Base-by-base conservation (phyloP, 805 yeast genomes). In the Monosporozyma yasuniensis region DNA sequence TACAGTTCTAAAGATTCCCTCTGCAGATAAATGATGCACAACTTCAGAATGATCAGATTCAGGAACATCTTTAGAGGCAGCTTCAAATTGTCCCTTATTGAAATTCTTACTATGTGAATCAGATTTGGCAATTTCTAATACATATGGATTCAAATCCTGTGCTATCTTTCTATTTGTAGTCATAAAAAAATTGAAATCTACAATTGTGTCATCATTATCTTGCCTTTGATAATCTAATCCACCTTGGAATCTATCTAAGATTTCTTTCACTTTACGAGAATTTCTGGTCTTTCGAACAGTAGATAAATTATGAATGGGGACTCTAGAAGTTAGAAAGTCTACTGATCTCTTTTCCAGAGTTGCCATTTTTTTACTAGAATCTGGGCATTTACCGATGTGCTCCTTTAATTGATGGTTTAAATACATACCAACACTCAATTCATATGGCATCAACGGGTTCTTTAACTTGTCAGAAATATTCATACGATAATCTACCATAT, bases 271-370 rank as follows among this genome's bases (percentile, higher is more conserved):
- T 41, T 54, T 60, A 22, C 55, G 56, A 0, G 63, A 56, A 45
- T 61, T 62, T 51, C 67, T 63, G 2, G 67, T 62, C 50, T 54
- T 59, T 23, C 66, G 55, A 1, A 51, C 34, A 21, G 48, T 37
- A 19, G 50, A 50, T 18, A 32, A 11, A 18, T 54, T 48, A 10
- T 10, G 23, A 21, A 10, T 19, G 8, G 23, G 23, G 35, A 49
- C 47, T 47, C 64, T 57, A 1, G 61, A 51, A 25, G 52, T 52
- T 16, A 59, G 23, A 47, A 49, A 60, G 21, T 48, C 41, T 3
- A 56, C 43, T 21, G 54, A 51, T 12, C 52, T 49, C 30, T 41
- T 47, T 4, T 44, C 50, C 48, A 56, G 21, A 2, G n/a, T 39
- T 3, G 3, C 16, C 21, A 39, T 11, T 39, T 39, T 39, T 16